Evolutionary conservation across 2,329 filamentous ascomycete genomes (phyloP), one percentile per base, ranked within the genome.

Genomic region (Trichoderma sp.): DNA sequence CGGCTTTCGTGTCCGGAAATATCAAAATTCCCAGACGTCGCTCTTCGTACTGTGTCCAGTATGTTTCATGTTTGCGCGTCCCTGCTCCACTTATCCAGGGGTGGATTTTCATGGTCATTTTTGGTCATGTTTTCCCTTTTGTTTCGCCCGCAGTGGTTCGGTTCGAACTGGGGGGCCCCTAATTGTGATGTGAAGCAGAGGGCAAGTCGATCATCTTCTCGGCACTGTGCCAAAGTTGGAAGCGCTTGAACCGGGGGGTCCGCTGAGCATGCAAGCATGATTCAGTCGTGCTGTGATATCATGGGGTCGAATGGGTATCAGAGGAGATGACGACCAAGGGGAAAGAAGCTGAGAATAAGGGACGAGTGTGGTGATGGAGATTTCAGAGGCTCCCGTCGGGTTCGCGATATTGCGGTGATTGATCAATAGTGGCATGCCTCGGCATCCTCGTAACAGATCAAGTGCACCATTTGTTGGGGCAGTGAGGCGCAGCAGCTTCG

Each of bases 41-140:
- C 34, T 14, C 12, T 14, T 39, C 34, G 34, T 14, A 39, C 34
- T 39, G 34, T 14, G 34, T 39, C 1, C 34, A 14, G 10, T 14
- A 14, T 39, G 34, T 39, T 34, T 59, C 47, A 24, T 47, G 61
- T 63, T 63, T 55, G 61, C 61, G 61, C 51, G 61, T 56, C 61
- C 43, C 30, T 21, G 21, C 19, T 52, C 61, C 61, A 63, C 61
- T 63, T 56, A 55, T 63, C 61, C 61, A 63, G 61, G 61, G 61
- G 61, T 63, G 10, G n/a, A 55, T 30, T 56, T 48, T 39, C 12
- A 2, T 14, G 3, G 34, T 34, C 34, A 3, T 5, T 39, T 39
- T 39, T 14, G 34, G 7, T 34, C 30, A 34, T 10, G 21, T 55
- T 24, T 63, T 56, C 28, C 30, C 14, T 44, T 19, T 30, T 19